phyloP scores from a whole-genome alignment of 371 early-diverging fungal species.

The Mortierella sp. region DNA sequence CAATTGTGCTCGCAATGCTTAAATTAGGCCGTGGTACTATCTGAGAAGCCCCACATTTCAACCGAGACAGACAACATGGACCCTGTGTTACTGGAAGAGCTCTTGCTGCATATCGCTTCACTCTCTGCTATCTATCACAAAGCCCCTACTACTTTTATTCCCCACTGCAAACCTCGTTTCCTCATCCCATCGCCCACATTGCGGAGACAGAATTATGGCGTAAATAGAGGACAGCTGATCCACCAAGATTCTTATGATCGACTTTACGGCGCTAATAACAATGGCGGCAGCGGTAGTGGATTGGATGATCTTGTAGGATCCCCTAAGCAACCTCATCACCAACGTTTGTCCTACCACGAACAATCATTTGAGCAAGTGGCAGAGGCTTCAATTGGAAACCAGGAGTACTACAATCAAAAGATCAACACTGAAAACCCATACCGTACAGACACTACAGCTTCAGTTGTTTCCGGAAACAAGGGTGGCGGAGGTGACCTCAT shows the following conservation, averaged over 20 bases:
- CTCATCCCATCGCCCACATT: slow-evolving; percentile 68
- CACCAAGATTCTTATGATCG: slow-evolving; percentile 37
- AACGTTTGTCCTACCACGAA: slow-evolving; percentile 48
- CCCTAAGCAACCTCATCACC: slow-evolving; percentile 41
- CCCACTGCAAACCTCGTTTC: slow-evolving; percentile 71
- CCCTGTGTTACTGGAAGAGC: slow-evolving; percentile 86
- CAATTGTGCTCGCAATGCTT: background rate
- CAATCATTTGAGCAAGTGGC: slow-evolving; percentile 56
- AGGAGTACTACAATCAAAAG: slow-evolving; percentile 51
- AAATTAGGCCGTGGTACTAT: slow-evolving; percentile 73
- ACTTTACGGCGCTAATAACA: slow-evolving; percentile 9
- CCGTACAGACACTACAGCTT: slow-evolving; percentile 41
- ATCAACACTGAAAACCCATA: slow-evolving; percentile 53
- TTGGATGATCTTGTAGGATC: slow-evolving; percentile 21
- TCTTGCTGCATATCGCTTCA: slow-evolving; percentile 87
- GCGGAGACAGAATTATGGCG: slow-evolving; percentile 50
- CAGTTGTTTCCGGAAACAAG: slow-evolving; percentile 19
- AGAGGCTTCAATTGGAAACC: slow-evolving; percentile 55
- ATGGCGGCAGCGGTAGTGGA: background rate
- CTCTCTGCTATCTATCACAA: slow-evolving; percentile 96
- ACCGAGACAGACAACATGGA: slow-evolving; percentile 88
- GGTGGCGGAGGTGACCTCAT: slow-evolving; percentile 36
- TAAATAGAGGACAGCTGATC: slow-evolving; percentile 20
- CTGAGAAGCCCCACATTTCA: slow-evolving; percentile 94
- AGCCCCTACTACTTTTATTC: slow-evolving; percentile 84